Base-by-base conservation (phyloP, 2,329 filamentous ascomycete species). In the Microdochium trichocladiopsis region DNA sequence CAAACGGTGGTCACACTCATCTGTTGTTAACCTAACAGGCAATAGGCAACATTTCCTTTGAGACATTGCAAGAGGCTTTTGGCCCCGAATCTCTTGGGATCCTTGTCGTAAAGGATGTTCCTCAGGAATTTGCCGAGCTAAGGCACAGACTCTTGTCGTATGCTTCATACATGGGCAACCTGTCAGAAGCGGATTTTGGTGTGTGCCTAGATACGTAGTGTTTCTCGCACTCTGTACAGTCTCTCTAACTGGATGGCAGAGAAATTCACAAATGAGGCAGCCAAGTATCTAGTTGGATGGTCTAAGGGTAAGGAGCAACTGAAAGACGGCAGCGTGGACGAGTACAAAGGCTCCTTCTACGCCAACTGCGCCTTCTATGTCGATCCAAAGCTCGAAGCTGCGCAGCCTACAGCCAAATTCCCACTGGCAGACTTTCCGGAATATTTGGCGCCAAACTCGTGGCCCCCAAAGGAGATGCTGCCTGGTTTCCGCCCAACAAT, bases 11-110 rank as follows among this genome's bases (percentile, higher is more conserved):
- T 54, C 22, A 47, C 47, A 23, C 12, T 21, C 4, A 36, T 47
- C 22, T 23, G 50, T 28, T 41, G 14, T 50, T 48, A 53, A 52
- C 25, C 48, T 51, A 25, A n/a, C n/a, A n/a, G n/a, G 51, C 55
- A 31, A 58, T 57, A 89, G 87, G 83, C 21, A 79, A 78, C 53
- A 76, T 93, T 47, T 77, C 86, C 1, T 86, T 90, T 50, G 78
- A 82, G 52, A 80, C 80, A 0, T 77, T 94, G 11, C 81, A 88
- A 61, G 70, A 87, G 60, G 94, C 94, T 0, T 97, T 99, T 66
- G 94, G 94, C 0, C 90, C 92, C 1, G 83, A 88, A 24, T 96
- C 91, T 2, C 76, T 97, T 12, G 94, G 94, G 0, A 96, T 99
- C 50, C 86, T 99, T 52, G 75, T 97, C n/a, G 92, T 99, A 48